These are phyloP conservation scores for Arthrinium phaeospermum DNA, from an alignment of 2,329 filamentous ascomycete genomes.

Conservation along the genomic window DNA sequence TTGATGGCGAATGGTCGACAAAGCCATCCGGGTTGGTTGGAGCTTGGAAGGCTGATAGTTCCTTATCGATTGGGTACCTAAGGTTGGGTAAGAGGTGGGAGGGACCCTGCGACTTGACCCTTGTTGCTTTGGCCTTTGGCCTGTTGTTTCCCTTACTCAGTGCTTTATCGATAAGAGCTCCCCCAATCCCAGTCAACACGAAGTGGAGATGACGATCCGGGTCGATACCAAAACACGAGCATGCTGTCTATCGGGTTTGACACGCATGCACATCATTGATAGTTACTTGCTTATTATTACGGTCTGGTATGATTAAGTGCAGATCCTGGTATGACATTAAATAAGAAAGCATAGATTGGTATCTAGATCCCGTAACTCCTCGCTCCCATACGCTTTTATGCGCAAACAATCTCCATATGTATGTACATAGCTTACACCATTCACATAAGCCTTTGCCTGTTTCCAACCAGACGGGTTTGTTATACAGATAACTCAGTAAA, in stretches of 20 bases:
- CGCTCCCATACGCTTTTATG: conserved; percentile 9
- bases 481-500: not conserved
- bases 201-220: not conserved
- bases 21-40: not conserved
- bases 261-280: not conserved
- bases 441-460: not conserved
- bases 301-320: not conserved
- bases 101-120: not conserved
- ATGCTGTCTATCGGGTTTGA: not conserved
- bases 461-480: not conserved
- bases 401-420: not conserved
- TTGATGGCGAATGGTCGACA: not conserved
- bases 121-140: not conserved
- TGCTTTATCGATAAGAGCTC: not conserved
- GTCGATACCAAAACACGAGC: not conserved
- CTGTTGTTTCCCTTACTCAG: not conserved
- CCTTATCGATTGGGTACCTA: not conserved
- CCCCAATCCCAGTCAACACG: not conserved
- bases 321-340: not conserved
- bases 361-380: conserved; percentile 15
- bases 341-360: conserved; percentile 16
- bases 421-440: not conserved
- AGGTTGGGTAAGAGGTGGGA: not conserved
- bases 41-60: not conserved
- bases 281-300: not conserved